Conservation (phyloP, 768 basidiomycete genomes). For the Mycena galericulata region DNA sequence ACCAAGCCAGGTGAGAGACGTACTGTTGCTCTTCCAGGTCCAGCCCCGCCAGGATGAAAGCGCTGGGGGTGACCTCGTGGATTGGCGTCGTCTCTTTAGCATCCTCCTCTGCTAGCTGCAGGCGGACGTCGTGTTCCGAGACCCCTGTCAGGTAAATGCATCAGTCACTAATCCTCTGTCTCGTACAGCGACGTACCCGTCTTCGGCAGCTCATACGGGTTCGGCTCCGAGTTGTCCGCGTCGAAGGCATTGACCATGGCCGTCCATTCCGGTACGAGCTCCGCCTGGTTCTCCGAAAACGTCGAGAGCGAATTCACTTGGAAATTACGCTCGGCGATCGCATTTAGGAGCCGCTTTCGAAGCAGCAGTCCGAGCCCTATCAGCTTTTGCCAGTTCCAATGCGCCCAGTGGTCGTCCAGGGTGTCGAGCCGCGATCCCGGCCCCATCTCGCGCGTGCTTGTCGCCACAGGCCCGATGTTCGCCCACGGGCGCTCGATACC, state of each 20-base stretch:
- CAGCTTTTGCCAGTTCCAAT: slow-evolving; percentile 51
- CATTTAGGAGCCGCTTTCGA: not conserved
- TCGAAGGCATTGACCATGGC: slow-evolving; percentile 24
- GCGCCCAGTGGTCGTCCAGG: slow-evolving; percentile 51
- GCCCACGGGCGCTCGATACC: too few relatives aligned
- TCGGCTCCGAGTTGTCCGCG: not conserved
- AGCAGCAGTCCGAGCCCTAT: slow-evolving; percentile 38
- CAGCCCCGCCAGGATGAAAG: slow-evolving; percentile 29
- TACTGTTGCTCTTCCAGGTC: slow-evolving; percentile 41
- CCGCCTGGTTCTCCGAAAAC: not conserved
- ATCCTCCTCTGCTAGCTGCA: slow-evolving; percentile 33
- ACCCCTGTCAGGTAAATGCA: not conserved
- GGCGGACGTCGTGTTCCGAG: slow-evolving; percentile 22
- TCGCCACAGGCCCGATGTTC: slow-evolving; percentile 40
- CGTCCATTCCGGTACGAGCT: not conserved
- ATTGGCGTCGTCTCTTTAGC: slow-evolving; percentile 16
- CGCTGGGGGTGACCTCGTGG: slow-evolving; percentile 34
- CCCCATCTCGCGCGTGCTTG: slow-evolving; percentile 47
- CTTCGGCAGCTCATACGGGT: slow-evolving; percentile 4
- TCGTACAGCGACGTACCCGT: not conserved
- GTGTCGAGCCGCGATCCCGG: slow-evolving; percentile 42
- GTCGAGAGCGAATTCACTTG: slow-evolving; percentile 2
- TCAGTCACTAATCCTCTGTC: not conserved
- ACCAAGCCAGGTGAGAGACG: not conserved
- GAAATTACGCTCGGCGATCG: slow-evolving; percentile 1